phyloP scores from a whole-genome alignment of 257 asterid species.

The Solanum stenotomum region DNA sequence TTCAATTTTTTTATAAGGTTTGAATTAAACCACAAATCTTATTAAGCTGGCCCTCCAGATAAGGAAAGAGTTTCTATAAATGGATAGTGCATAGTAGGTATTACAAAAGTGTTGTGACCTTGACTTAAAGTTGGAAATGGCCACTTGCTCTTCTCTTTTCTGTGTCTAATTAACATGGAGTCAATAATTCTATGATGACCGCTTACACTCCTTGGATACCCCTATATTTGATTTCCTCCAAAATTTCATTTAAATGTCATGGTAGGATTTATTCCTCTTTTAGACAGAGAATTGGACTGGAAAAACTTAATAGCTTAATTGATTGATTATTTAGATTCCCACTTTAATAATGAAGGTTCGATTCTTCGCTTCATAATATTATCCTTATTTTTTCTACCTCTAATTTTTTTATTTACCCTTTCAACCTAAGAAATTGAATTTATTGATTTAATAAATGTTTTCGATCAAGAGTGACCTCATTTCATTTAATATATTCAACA shows the following conservation, averaged over 20 bases:
- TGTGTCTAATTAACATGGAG: background rate
- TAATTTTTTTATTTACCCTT: too few relatives aligned
- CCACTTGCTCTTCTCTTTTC: background rate
- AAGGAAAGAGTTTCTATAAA: background rate
- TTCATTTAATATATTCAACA: background rate
- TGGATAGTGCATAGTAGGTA: background rate
- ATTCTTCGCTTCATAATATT: too few relatives aligned
- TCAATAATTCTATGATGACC: background rate
- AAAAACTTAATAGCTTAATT: too few relatives aligned
- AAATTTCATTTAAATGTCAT: background rate
- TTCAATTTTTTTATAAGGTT: too few relatives aligned
- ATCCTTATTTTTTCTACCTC: background rate
- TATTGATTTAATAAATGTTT: background rate
- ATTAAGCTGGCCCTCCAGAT: background rate
- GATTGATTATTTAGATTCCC: too few relatives aligned
- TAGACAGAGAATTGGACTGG: too few relatives aligned
- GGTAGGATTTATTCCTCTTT: background rate
- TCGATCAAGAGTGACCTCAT: background rate
- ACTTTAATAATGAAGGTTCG: too few relatives aligned
- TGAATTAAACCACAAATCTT: background rate
- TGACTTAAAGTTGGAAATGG: background rate
- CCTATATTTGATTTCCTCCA: background rate
- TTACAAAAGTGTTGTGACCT: background rate
- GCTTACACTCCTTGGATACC: background rate
- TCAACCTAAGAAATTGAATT: background rate